Evolutionary conservation across 2,329 filamentous ascomycete genomes (phyloP), one percentile per base, ranked within the genome.

Genomic region (Trichophyton rubrum): DNA sequence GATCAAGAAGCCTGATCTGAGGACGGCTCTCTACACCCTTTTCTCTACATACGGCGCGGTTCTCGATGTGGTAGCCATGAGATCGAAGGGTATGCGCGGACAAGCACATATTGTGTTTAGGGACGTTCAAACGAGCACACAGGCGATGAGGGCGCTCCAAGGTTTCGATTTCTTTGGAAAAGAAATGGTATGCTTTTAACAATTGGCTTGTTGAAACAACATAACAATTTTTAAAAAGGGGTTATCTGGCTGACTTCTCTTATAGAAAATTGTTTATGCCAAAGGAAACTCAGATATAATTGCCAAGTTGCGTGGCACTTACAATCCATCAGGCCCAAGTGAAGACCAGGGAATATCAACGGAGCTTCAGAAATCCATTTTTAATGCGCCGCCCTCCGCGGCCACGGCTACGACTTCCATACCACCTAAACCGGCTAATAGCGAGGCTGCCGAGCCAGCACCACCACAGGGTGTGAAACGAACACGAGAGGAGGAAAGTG

Each of bases 11-110:
- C 80, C 83, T 63, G 91, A 97, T 72, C 77, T 99, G 47, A 86
- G 90, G 68, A 87, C 89, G 53, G 87, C 87, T 3, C 81, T 99
- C 33, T 99, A 99, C 77, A 88, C 90, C 73, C 82, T 97, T 11
- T 97, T 97, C 73, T 90, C 90, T 9, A 95, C 90, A 13, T 95
- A 96, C 71, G 93, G 93, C 45, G 85, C 90, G 0, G 88, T 99
- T 15, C 83, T 99, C 62, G 93, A 99, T 71, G 84, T 99, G 20
- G 88, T 96, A 56, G 89, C 89, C 33, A 79, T 96, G 67, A 95
- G 90, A 77, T 95, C 89, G 1, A 80, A 81, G 72, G 90, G 90
- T 76, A 96, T 97, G 91, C 87, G 93, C 57, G 93, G 93, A 2
- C 93, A 99, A 75, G 93, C 93, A 63, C 93, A 97, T 70, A 79